These are phyloP conservation scores for Bremia lactucae DNA, from an alignment of 352 stramenopile species.

Conservation along the genomic window DNA sequence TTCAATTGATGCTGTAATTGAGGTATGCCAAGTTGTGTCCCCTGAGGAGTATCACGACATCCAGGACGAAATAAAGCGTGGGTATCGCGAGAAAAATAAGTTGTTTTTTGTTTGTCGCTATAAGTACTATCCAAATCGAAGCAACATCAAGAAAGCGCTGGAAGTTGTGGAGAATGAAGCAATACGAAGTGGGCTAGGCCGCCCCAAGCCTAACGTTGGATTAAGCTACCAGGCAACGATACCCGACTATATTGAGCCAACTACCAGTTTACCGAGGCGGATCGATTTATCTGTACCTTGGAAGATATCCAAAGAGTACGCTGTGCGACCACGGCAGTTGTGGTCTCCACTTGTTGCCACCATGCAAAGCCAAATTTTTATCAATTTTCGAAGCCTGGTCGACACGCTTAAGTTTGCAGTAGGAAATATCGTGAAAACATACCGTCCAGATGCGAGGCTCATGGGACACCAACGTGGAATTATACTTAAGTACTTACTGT, in stretches of 20 bases:
- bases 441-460: conserved; percentile 17
- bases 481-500: conserved; percentile 34
- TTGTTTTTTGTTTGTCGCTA: conserved; percentile 70
- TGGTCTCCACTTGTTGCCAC: conserved; percentile 54
- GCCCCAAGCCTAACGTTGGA: conserved; percentile 61
- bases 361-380: conserved; percentile 30
- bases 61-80: conserved; percentile 53
- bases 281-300: conserved; percentile 23
- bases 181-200: conserved; percentile 51
- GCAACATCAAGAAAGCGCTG: conserved; percentile 53
- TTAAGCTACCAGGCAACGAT: conserved; percentile 44
- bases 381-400: conserved; percentile 45
- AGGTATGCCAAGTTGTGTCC: conserved; percentile 64
- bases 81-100: conserved; percentile 52
- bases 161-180: conserved; percentile 57
- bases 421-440: conserved; percentile 65
- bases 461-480: conserved; percentile 56
- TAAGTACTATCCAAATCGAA: conserved; percentile 69
- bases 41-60: conserved; percentile 67
- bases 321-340: conserved; percentile 31
- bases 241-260: conserved; percentile 26
- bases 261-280: conserved; percentile 4
- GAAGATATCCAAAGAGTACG: conserved; percentile 16
- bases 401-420: conserved; percentile 48
- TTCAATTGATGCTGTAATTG: conserved; percentile 66